Evolutionary conservation across 805 yeast species (phyloP).

Genomic region (Barnettozyma pratensis): DNA sequence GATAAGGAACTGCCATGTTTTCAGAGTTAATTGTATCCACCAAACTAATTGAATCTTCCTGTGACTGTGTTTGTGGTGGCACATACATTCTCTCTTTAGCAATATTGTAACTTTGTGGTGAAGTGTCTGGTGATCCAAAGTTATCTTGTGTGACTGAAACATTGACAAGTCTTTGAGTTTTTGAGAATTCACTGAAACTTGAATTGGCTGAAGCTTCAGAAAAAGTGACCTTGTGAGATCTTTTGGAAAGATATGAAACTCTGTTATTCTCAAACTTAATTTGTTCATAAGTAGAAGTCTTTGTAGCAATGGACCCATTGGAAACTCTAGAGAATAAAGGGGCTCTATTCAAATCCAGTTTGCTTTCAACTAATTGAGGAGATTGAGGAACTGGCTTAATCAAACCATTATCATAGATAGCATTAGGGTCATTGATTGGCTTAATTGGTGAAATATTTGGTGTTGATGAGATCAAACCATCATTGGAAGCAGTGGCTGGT

Average conservation of each 20-base stretch:
- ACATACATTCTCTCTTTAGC: neutral
- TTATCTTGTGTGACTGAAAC: slow-evolving; percentile 9
- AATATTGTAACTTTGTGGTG: neutral
- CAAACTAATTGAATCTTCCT: slow-evolving; percentile 3
- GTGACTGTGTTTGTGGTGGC: too few relatives aligned
- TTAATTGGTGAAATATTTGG: slow-evolving; percentile 25
- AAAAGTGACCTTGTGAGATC: slow-evolving; percentile 16
- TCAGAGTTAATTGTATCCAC: slow-evolving; percentile 14
- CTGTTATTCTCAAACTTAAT: slow-evolving; percentile 6
- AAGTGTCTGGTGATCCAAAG: neutral
- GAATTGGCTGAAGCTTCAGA: slow-evolving; percentile 15
- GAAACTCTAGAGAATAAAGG: slow-evolving; percentile 23
- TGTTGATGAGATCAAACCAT: slow-evolving; percentile 23
- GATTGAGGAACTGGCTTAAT: neutral
- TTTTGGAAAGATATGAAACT: slow-evolving; percentile 20
- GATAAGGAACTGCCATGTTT: slow-evolving; percentile 29
- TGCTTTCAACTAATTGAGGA: neutral
- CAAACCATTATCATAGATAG: neutral
- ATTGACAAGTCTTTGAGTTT: slow-evolving; percentile 12
- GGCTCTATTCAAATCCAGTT: slow-evolving; percentile 15
- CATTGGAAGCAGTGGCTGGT: slow-evolving; percentile 10
- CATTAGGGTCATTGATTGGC: slow-evolving; percentile 14
- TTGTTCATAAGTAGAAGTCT: neutral
- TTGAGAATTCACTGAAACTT: slow-evolving; percentile 15
- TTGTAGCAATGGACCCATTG: slow-evolving; percentile 11